Percentiles rank a stretch among this genome's conserved stretches.
Evolutionary conservation across 1,284 basidiomycete species (phyloP).

Genomic region (Cutaneotrichosporon dermatis): DNA sequence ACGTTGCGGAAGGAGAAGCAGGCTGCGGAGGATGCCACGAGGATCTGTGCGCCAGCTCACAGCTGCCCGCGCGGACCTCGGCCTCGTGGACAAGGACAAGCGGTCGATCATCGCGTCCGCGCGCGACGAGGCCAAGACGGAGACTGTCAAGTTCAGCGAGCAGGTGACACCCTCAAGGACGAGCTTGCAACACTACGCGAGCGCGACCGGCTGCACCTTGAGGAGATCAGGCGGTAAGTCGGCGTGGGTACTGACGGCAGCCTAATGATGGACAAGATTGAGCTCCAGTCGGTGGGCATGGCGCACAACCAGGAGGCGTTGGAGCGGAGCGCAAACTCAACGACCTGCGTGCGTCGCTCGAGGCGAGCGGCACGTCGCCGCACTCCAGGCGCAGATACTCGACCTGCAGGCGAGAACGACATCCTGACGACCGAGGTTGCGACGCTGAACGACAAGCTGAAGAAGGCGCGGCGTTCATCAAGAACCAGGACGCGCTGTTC

Average conservation of each 20-base stretch:
- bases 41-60: conserved; percentile 66
- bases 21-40: conserved; percentile 58
- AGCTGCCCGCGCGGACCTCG: conserved; percentile 73
- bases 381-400: conserved; percentile 73
- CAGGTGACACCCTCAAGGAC: conserved; percentile 63
- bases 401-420: conserved; percentile 72
- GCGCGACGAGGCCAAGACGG: conserved; percentile 81
- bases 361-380: conserved; percentile 70
- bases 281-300: conserved; percentile 78
- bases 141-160: conserved; percentile 69
- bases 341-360: conserved; percentile 66
- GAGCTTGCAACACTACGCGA: conserved; percentile 70
- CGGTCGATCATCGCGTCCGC: conserved; percentile 41
- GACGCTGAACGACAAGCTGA: conserved; percentile 68
- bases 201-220: conserved; percentile 84
- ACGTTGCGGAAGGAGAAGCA: conserved; percentile 57
- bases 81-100: conserved; percentile 51
- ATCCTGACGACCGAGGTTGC: conserved; percentile 67
- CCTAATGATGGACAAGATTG: conserved; percentile 85
- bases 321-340: conserved; percentile 56
- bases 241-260: conserved; percentile 16
- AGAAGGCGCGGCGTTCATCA: conserved; percentile 89
- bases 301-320: conserved; percentile 77
- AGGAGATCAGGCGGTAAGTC: conserved; percentile 67
- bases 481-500: conserved; percentile 77